Evolutionary conservation across 495 filamentous ascomycete species (phyloP).

Genomic region (Trichocladium antarcticum): DNA sequence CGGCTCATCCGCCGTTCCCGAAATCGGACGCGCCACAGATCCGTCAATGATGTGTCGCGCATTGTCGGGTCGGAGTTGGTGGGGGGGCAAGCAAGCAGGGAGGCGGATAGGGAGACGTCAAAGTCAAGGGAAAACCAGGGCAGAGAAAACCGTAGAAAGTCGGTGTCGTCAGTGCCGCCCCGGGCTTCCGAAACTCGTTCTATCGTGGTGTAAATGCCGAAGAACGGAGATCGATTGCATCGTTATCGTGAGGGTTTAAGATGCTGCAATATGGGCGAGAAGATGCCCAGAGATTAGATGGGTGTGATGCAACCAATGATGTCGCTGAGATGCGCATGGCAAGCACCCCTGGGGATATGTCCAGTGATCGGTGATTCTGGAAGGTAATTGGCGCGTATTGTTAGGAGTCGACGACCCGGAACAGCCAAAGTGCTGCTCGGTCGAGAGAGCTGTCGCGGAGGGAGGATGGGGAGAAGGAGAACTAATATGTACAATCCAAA

Average conservation of each 20-base stretch:
- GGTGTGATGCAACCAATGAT: slow-evolving; percentile 9
- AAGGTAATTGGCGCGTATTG: background rate
- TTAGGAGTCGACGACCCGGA: background rate
- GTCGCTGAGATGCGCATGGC: slow-evolving; percentile 3
- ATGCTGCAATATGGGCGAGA: background rate
- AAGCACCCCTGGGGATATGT: background rate
- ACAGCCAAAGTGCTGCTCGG: background rate
- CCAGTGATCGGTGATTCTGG: background rate
- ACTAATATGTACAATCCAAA: slow-evolving; percentile 28
- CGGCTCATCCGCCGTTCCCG: too few relatives aligned
- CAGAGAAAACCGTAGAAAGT: background rate
- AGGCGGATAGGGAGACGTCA: too few relatives aligned
- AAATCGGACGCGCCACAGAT: too few relatives aligned
- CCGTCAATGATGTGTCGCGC: too few relatives aligned
- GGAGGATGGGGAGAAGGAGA: slow-evolving; percentile 7
- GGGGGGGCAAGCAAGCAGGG: too few relatives aligned
- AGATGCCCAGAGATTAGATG: background rate
- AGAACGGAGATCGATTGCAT: background rate
- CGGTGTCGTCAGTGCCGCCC: background rate
- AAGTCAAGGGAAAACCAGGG: background rate
- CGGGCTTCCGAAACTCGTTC: background rate
- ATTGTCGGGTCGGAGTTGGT: too few relatives aligned
- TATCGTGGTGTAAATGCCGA: background rate
- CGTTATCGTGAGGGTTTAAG: background rate
- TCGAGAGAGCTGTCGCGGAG: background rate